Evolutionary conservation across 2,329 filamentous ascomycete species (phyloP), one percentile per base, ranked within the genome.

Genomic region (Hypomyces rosellus): DNA sequence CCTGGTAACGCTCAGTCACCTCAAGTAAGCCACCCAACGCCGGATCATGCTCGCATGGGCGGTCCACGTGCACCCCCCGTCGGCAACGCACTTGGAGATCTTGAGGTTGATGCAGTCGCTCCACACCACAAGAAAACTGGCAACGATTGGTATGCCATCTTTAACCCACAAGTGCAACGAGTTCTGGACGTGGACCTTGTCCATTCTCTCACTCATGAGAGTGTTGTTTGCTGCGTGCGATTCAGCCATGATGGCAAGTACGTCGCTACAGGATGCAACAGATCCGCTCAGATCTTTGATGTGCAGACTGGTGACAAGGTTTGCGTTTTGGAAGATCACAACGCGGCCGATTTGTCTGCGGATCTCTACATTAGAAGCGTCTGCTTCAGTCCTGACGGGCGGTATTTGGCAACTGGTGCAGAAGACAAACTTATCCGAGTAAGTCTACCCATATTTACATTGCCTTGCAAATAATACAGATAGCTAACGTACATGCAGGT

Each of bases 211-310:
- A 82, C 84, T 54, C 93, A 99, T 64, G 89, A 96, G 65, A 97
- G 92, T 61, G 93, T 99, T 3, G 93, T 99, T 1, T 99, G 93
- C 78, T 99, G 93, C 67, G 93, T 99, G 34, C 82, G 93, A 52
- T 99, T 99, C 76, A 97, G 92, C 66, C 82, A 88, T 49, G 93
- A 99, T 64, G 93, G 93, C 59, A 91, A 95, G 65, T 96, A 89
- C 60, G 88, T 99, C 49, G 93, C 93, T 7, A 99, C 93, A 5
- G 93, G 93, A 40, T 97, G 93, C 77, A 99, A 99, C 70, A 80
- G 91, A 56, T 96, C 90, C n/a, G 93, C 93, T n/a, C 92, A 97
- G 70, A 99, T 99, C 61, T 99, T 93, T 68, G 93, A 99, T 58
- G 92, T 97, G 39, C 78, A 82, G 61, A 87, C 82, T 14, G 93